Percentiles rank a stretch among this genome's conserved stretches.
Conservation (phyloP, 2,329 filamentous ascomycete genomes). For the Daldinia sp. region DNA sequence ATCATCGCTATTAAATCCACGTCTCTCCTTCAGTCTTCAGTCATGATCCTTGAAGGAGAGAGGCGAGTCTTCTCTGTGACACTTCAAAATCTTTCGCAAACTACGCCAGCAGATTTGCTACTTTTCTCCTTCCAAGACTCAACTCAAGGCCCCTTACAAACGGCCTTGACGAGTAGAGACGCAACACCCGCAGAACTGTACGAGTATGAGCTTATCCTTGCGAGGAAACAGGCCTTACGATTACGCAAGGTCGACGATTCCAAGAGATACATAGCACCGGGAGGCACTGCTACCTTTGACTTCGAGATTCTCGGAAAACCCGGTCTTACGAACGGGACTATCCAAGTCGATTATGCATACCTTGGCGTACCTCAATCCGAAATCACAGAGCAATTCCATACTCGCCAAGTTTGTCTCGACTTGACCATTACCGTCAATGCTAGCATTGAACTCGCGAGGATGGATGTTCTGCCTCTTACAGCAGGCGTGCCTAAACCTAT, state of each 20-base stretch:
- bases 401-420: constrained; percentile 80
- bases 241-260: constrained; percentile 60
- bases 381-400: constrained; percentile 78
- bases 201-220: constrained; percentile 83
- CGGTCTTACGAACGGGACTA: constrained; percentile 78
- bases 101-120: constrained; percentile 81
- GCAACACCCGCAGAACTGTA: constrained; percentile 81
- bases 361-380: constrained; percentile 76
- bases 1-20: constrained; percentile 77
- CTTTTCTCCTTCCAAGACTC: constrained; percentile 92
- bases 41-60: constrained; percentile 95
- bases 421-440: constrained; percentile 91
- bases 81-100: constrained; percentile 76
- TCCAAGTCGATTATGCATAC: constrained; percentile 87
- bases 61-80: constrained; percentile 78
- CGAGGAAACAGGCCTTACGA: constrained; percentile 74
- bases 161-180: constrained; percentile 78
- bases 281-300: constrained; percentile 74
- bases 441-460: constrained; percentile 80
- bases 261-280: constrained; percentile 70
- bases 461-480: constrained; percentile 80
- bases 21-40: constrained; percentile 80
- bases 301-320: constrained; percentile 89
- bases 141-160: constrained; percentile 78
- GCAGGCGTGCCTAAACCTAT: constrained; percentile 68